Base-by-base conservation (phyloP, 176 grass and related monocot genomes). In the Cenchrus americanus region DNA sequence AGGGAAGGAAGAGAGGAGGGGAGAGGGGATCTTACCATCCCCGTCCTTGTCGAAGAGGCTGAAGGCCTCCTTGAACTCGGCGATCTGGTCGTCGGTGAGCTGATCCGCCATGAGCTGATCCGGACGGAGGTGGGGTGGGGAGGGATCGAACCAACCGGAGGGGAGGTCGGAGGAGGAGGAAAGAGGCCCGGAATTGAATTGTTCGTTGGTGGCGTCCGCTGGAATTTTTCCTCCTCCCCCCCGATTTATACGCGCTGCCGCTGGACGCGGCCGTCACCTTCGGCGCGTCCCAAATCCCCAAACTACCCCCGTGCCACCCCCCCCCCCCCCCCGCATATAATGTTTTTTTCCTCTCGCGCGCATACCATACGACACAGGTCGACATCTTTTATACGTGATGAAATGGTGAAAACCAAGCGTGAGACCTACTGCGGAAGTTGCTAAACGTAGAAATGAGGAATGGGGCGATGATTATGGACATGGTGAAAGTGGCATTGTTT, bases 61-160 rank as follows among this genome's bases (percentile, higher is more conserved):
- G 84, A 95, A 95, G 30, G 93, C 93, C 75, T 95, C 93, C 90
- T 95, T 95, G 88, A 95, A 95, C 93, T 95, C 93, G 54, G 93
- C 84, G 88, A 95, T 95, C 90, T 95, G 93, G 88, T 95, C 93
- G 55, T 88, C 90, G 49, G 90, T 92, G 77, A 92, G 86, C 66
- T 92, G 90, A 70, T 92, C 90, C 66, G 86, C 90, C 90, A 92
- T 92, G 81, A 24, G 44, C 55, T 37, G 34, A 30, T 30, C 4
- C 6, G 15, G 49, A 14, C n/a, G n/a, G n/a, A n/a, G n/a, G n/a
- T n/a, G n/a, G n/a, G 49, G 24, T 19, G 48, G 49, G 30, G 51
- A 41, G 3, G 27, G 30, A 19, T 21, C 27, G 51, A 12, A 49
- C 2, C 44, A 12, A 49, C 2, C 44, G 23, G n/a, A 6, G 2